These are phyloP conservation scores for Heteromeles arbutifolia DNA, from an alignment of 306 rosid species.

Conservation along the genomic window DNA sequence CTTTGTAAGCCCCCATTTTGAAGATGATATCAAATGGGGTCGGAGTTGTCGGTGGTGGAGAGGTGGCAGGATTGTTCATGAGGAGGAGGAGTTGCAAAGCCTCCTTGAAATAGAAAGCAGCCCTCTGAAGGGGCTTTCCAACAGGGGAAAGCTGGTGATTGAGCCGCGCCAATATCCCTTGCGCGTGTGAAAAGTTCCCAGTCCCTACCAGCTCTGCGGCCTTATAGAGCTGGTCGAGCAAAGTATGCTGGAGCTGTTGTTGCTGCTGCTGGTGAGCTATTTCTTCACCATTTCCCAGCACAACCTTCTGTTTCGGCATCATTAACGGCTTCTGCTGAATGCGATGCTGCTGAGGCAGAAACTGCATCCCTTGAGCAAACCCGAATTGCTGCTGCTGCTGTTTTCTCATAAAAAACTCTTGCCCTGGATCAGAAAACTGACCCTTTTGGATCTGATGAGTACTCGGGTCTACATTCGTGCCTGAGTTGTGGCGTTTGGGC, in stretches of 20 bases:
- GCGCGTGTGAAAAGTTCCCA: slow-evolving; percentile 58
- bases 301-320: slow-evolving; percentile 23
- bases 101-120: slow-evolving; percentile 53
- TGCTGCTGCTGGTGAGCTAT: slow-evolving; percentile 13
- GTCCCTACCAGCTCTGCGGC: slow-evolving; percentile 43
- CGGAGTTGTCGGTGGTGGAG: slow-evolving; percentile 25
- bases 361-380: slow-evolving; percentile 30
- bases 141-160: slow-evolving; percentile 84
- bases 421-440: slow-evolving; percentile 24
- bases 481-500: slow-evolving; percentile 33
- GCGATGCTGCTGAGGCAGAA: slow-evolving; percentile 28
- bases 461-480: slow-evolving; percentile 14
- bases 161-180: slow-evolving; percentile 99
- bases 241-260: slow-evolving; percentile 22
- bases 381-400: slow-evolving; percentile 26
- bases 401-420: slow-evolving; percentile 24
- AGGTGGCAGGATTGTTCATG: slow-evolving; percentile 20
- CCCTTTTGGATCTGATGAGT: slow-evolving; percentile 28
- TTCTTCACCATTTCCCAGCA: slow-evolving; percentile 19
- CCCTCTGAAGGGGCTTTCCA: slow-evolving; percentile 47
- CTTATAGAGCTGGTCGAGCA: slow-evolving; percentile 43
- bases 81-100: slow-evolving; percentile 36
- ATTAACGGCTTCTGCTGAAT: slow-evolving; percentile 23
- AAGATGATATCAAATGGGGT: slow-evolving; percentile 36
- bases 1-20: slow-evolving; percentile 48